Evolutionary conservation across 148 eudicot genomes (phyloP), one percentile per base, ranked within the genome.

Genomic region (Heliosperma pusillum): DNA sequence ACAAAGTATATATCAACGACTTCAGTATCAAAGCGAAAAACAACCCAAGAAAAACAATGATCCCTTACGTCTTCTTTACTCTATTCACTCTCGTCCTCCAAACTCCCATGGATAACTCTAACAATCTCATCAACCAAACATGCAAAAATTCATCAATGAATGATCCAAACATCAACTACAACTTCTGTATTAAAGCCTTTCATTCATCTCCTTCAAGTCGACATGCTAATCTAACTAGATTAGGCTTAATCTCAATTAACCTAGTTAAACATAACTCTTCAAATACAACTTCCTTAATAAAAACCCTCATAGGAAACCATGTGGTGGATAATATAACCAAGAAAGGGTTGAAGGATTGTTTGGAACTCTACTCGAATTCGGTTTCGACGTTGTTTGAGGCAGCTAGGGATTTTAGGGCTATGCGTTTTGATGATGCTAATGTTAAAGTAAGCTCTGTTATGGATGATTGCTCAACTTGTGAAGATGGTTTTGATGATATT

Each of bases 401-500:
- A 10, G 80, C 82, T 79, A 79, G 75, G 12, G 45, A 72, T 62
- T 91, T 77, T 73, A 81, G 78, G 19, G 63, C 64, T 0, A 73
- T 70, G 66, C 66, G 73, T 9, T 80, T 63, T 60, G 25, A 27
- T 19, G 93, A 82, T 47, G 93, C 91, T 8, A 91, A 88, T 66
- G 50, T 87, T 1, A 80, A 87, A 65, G 66, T 91, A 33, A 88
- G 88, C 29, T 69, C 86, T 8, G 85, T 87, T 0, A 86, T 91
- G 87, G 88, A 82, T 21, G 87, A 85, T 27, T 70, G 88, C 0
- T 79, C 78, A 0, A 91, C 93, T 42, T 91, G 97, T 77, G 97
- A 91, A 65, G 88, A 86, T 4, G 93, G 90, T 52, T 88, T 91
- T 70, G 71, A 55, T 40, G 89, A 89, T 74, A 66, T 70, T 71